A percentile compares a stretch with the other conserved stretches of the same genome.
These are phyloP conservation scores for Tulasnella calospora DNA, from an alignment of 768 basidiomycete species.

Conservation along the genomic window DNA sequence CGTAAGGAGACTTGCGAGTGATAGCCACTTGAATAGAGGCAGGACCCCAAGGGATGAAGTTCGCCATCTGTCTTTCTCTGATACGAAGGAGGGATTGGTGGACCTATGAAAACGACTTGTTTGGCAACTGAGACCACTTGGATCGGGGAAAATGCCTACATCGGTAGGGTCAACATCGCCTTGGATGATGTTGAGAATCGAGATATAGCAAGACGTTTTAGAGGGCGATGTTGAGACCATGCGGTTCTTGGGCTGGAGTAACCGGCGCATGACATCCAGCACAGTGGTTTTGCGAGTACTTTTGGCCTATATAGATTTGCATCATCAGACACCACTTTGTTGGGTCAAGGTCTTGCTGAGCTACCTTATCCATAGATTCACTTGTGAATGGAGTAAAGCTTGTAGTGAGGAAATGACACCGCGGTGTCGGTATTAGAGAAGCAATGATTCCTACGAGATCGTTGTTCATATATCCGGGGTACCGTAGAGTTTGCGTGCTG, in stretches of 20 bases:
- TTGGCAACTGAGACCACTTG: not conserved
- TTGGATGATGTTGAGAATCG: conserved; percentile 96
- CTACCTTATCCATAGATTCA: conserved; percentile 91
- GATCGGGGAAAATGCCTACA: conserved; percentile 41
- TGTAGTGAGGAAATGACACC: conserved; percentile 98
- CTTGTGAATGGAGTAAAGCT: conserved; percentile 98
- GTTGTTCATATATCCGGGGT: conserved; percentile 99
- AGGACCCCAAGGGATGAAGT: conserved; percentile 99
- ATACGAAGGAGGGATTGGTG: conserved; percentile 97
- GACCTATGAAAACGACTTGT: conserved; percentile 49
- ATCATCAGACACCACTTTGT: not conserved
- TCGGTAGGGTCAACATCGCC: conserved; percentile 98
- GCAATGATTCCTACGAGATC: conserved; percentile 96
- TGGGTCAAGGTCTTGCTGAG: not conserved
- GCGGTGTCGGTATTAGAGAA: conserved; percentile 91
- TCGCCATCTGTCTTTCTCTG: conserved; percentile 91
- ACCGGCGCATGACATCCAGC: conserved; percentile 94
- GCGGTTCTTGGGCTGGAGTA: conserved; percentile 96
- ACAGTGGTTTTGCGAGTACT: conserved; percentile 94
- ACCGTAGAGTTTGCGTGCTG: conserved; percentile 92
- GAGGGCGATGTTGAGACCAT: conserved; percentile 94
- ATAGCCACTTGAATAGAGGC: conserved; percentile 96
- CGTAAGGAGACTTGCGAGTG: conserved; percentile 84
- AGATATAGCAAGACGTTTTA: conserved; percentile 93
- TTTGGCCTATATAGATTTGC: conserved; percentile 61